Percentiles rank a stretch among this genome's conserved stretches.
Evolutionary conservation across 129 eudicot species (phyloP).

Genomic region (Ambrosia artemisiifolia): DNA sequence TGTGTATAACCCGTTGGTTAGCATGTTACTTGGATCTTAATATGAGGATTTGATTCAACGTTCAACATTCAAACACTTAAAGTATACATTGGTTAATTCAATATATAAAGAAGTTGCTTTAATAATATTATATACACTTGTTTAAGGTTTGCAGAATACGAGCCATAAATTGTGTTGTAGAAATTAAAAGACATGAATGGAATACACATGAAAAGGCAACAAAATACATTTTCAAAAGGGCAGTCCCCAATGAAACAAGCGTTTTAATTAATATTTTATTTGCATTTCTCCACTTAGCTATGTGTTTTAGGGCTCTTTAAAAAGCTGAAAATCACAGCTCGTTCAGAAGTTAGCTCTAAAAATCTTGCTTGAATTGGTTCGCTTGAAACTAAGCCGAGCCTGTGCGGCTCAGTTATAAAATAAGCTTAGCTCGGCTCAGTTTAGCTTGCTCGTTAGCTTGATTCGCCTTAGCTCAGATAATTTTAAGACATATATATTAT

Average conservation of each 20-base stretch:
- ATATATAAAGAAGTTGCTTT: not conserved
- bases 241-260: conserved; percentile 10
- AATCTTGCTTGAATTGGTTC: too few species aligned
- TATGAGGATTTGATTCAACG: conserved; percentile 22
- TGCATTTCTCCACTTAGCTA: not conserved
- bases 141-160: not conserved
- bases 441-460: too few species aligned
- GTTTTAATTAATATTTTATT: not conserved
- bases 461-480: too few species aligned
- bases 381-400: too few species aligned
- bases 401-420: too few species aligned
- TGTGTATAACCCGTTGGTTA: conserved; percentile 18
- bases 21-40: conserved; percentile 30
- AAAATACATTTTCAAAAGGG: not conserved
- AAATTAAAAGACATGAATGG: conserved; percentile 17
- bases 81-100: conserved; percentile 12
- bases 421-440: too few species aligned
- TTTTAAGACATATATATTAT: too few species aligned
- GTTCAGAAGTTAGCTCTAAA: too few species aligned
- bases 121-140: not conserved
- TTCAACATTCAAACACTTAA: conserved; percentile 15
- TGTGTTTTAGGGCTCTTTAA: too few species aligned
- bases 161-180: conserved; percentile 4
- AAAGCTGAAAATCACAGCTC: too few species aligned
- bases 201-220: not conserved